Conservation (phyloP, 176 grass and related monocot species). For the Bromus sterilis region DNA sequence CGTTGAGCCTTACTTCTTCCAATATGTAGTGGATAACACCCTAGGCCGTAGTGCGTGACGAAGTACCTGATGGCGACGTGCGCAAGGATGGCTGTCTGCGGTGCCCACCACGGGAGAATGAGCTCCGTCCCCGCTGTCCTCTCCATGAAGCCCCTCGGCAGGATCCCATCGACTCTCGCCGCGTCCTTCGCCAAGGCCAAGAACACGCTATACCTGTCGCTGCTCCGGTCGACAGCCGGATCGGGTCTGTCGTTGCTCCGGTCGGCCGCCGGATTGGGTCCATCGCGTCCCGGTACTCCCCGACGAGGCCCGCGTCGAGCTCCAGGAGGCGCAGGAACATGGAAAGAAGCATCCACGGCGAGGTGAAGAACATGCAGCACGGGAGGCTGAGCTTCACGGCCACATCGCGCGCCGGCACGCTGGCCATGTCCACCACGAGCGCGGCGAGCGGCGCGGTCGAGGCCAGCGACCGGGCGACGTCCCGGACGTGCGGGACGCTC, state of each 20-base stretch:
- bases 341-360: conserved; percentile 38
- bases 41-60: conserved; percentile 65
- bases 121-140: conserved; percentile 25
- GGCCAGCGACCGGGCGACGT: background rate
- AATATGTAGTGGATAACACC: no score
- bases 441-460: conserved; percentile 19
- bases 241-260: no score
- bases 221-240: conserved; percentile 62
- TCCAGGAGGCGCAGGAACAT: conserved; percentile 52
- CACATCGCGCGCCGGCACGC: conserved; percentile 12
- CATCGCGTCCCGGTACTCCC: conserved; percentile 36
- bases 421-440: conserved; percentile 47
- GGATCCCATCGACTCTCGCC: conserved; percentile 16
- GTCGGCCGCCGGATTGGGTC: conserved; percentile 45
- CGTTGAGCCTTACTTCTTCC: no score
- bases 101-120: conserved; percentile 2
- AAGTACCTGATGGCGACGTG: conserved; percentile 25
- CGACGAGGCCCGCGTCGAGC: conserved; percentile 31
- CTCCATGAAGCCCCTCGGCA: conserved; percentile 30
- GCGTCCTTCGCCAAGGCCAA: conserved; percentile 24
- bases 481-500: background rate
- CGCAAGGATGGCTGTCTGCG: conserved; percentile 28
- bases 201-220: conserved; percentile 32
- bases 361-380: conserved; percentile 53
- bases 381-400: conserved; percentile 19